These are phyloP conservation scores for Kwoniella botswanensis DNA, from an alignment of 768 basidiomycete species.

Conservation along the genomic window DNA sequence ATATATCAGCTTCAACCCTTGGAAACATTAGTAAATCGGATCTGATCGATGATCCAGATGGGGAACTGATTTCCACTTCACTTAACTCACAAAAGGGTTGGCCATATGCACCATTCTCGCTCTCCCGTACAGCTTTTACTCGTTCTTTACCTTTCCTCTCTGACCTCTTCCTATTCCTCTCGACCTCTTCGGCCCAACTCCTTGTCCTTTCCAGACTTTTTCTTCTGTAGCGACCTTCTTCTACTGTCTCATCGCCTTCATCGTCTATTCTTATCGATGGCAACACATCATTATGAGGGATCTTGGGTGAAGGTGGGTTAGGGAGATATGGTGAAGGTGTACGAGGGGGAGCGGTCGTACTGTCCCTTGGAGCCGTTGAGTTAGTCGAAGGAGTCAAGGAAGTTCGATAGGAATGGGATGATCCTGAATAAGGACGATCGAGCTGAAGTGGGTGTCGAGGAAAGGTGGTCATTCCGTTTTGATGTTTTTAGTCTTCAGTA, in stretches of 20 bases:
- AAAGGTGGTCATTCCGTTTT: background rate
- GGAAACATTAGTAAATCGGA: too few relatives aligned
- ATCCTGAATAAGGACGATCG: background rate
- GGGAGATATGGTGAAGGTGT: constrained; percentile 10
- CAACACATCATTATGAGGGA: background rate
- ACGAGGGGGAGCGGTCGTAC: constrained; percentile 4
- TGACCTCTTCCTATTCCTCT: constrained; percentile 6
- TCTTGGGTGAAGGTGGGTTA: background rate
- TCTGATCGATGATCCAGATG: background rate
- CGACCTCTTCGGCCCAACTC: constrained; percentile 41
- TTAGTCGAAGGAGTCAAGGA: constrained; percentile 1
- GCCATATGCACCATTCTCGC: background rate
- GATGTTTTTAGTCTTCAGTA: too few relatives aligned
- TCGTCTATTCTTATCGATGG: constrained; percentile 14
- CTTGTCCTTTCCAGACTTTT: constrained; percentile 36
- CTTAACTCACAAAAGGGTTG: constrained; percentile 15
- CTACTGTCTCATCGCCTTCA: background rate
- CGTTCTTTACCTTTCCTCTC: constrained; percentile 11
- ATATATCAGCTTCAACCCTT: background rate
- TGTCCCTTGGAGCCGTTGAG: constrained; percentile 1
- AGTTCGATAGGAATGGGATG: constrained; percentile 1
- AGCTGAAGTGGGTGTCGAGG: background rate
- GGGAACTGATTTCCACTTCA: background rate
- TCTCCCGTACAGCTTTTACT: background rate
- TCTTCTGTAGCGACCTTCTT: background rate